phyloP scores from a whole-genome alignment of 306 rosid species.

The Vigna reflexopilosa region DNA sequence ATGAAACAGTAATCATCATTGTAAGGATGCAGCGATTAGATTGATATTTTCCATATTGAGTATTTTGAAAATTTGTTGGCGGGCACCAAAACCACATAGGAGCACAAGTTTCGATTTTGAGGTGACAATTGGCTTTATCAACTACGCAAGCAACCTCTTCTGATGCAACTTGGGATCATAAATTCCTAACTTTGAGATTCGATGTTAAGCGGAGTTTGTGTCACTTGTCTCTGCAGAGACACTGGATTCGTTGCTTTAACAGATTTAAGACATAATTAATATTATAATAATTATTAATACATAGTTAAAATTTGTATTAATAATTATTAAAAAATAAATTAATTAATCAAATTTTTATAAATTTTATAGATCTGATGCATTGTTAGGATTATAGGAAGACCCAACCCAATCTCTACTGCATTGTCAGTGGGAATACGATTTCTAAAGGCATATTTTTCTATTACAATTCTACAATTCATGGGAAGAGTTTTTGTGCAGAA shows the following conservation, averaged over 20 bases:
- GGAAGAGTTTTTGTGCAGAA: neutral
- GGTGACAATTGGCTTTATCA: constrained; percentile 41
- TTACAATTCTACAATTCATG: neutral
- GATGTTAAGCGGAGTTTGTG: constrained; percentile 43
- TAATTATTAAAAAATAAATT: too few relatives aligned
- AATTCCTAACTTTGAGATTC: constrained; percentile 45
- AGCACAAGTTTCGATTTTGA: constrained; percentile 22
- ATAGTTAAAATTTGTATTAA: too few relatives aligned
- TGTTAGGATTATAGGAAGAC: constrained; percentile 24
- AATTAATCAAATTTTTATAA: too few relatives aligned
- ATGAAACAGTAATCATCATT: neutral
- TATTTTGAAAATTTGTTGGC: neutral
- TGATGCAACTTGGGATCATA: constrained; percentile 44
- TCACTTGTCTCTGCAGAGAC: constrained; percentile 36
- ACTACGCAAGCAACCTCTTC: constrained; percentile 46
- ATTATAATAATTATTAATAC: too few relatives aligned
- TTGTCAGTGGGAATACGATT: neutral
- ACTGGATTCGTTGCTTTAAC: neutral
- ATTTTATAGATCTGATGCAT: neutral
- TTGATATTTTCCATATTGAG: constrained; percentile 20
- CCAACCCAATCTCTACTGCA: neutral
- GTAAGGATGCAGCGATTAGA: neutral
- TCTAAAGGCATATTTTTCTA: neutral
- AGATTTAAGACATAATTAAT: too few relatives aligned
- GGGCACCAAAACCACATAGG: constrained; percentile 25